Evolutionary conservation across 768 basidiomycete genomes (phyloP), one percentile per base, ranked within the genome.

Genomic region (Exsudoporus frostii): DNA sequence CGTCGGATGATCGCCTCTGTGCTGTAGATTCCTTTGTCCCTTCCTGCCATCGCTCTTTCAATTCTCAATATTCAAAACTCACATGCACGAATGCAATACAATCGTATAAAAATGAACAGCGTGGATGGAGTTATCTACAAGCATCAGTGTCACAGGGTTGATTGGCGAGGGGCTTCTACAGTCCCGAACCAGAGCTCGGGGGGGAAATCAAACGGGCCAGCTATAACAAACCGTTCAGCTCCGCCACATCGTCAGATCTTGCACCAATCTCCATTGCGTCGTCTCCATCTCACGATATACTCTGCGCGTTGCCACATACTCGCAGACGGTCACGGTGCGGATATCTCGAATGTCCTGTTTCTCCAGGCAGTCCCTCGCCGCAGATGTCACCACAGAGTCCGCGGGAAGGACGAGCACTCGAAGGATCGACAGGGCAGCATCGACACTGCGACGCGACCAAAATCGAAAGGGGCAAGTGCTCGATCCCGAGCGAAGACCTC

Each of bases 251-350:
- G 29, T n/a, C 10, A 10, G 6, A 30, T 8, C 15, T 14, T 10
- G 27, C 20, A 56, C 57, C 4, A 1, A 63, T 61, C 57, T 54
- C 13, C 38, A 40, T 30, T 40, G 24, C 24, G 46, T 20, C 15
- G 22, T 29, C 58, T 47, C 62, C 62, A 64, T 22, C 38, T 37
- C 27, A 63, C 50, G 25, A 59, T 38, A 7, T 17, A 9, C 11
- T 54, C 52, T 5, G 53, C 59, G 8, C 58, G 50, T 7, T 60
- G 11, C 61, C 62, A 63, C 48, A 60, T 57, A 4, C 50, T 47
- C 50, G 29, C 30, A 3, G 39, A 25, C n/a, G n/a, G n/a, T n/a
- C n/a, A 61, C 63, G 25, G 61, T 56, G 6, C 59, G 53, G 2
- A 19, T 24, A 14, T 57, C 61, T 17, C 20, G 25, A 10, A 64